Evolutionary conservation across 768 basidiomycete species (phyloP), one percentile per base, ranked within the genome.

Genomic region (Rhizopogon roseolus): DNA sequence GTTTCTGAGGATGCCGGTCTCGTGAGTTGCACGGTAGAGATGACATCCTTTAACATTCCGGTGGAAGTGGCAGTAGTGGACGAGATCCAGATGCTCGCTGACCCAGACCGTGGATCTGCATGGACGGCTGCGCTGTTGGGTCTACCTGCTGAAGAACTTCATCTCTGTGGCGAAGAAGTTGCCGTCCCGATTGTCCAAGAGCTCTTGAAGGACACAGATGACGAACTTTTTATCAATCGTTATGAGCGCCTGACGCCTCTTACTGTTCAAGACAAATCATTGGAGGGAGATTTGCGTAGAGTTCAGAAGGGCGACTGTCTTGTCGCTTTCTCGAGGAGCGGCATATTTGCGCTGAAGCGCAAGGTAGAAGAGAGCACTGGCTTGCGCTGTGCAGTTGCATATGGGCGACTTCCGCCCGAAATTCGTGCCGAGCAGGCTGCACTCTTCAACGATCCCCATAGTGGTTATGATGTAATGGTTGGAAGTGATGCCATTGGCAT

Each of bases 401-500:
- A 99, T 68, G 96, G 96, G 0, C 84, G 83, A 19, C 73, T 98
- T 28, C 96, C 96, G 0, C 95, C 96, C 0, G 95, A 98, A 67
- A 82, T 93, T 50, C 76, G 94, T 34, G 92, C 86, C 55, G 90
- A 94, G 63, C 96, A 98, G 66, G 97, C 97, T 1, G 81, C 83
- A 9, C 76, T 93, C 34, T 98, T 98, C 78, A 98, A 99, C 62
- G 82, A 91, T 55, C 83, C 83, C 0, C 64, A 81, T 40, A 90
- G 86, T n/a, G 86, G 83, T 1, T 90, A 89, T 62, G 90, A 96
- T 60, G 86, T 98, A 2, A 77, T 99, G 40, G 82, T 98, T 16
- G 96, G 92, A 1, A 94, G 90, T 61, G 97, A 99, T 63, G 93
- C 94, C 0, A 86, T 98, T 46, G 94, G 97, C 2, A 95, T 99